Evolutionary conservation across 352 stramenopile species (phyloP).

Genomic region (Pythium brassicae): DNA sequence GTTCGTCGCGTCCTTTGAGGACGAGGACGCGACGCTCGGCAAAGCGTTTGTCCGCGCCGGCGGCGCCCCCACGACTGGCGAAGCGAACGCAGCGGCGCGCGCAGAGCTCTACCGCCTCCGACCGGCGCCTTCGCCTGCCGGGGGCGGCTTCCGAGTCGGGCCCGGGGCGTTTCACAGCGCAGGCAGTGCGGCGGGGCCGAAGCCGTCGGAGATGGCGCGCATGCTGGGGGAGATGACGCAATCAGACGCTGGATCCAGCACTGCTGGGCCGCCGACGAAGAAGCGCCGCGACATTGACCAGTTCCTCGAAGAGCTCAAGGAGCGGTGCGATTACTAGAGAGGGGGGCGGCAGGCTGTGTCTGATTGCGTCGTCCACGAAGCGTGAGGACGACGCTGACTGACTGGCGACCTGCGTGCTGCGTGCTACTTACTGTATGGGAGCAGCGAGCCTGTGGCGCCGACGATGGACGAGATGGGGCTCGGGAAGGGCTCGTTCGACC

Average conservation of each 20-base stretch:
- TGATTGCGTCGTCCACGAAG: not conserved
- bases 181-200: slow-evolving; percentile 21
- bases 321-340: slow-evolving; percentile 31
- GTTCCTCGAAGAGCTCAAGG: slow-evolving; percentile 89
- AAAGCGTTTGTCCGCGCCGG: slow-evolving; percentile 58
- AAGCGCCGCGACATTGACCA: slow-evolving; percentile 83
- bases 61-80: not conserved
- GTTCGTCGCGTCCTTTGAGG: slow-evolving; percentile 89
- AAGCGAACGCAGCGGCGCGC: not conserved
- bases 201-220: slow-evolving; percentile 59
- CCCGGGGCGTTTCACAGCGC: not conserved
- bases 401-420: no score
- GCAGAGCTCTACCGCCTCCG: slow-evolving; percentile 37
- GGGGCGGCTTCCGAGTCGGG: not conserved
- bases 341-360: no score
- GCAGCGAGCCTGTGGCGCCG: slow-evolving; percentile 14
- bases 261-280: slow-evolving; percentile 14
- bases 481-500: slow-evolving; percentile 77
- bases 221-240: slow-evolving; percentile 75
- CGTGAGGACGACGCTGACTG: not conserved
- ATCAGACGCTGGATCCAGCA: slow-evolving; percentile 27
- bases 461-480: slow-evolving; percentile 11
- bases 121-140: slow-evolving; percentile 1
- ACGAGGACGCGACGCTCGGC: slow-evolving; percentile 53
- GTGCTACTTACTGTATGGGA: no score